phyloP scores from a whole-genome alignment of 306 rosid genomes.

The Trichosanthes cucumerina region DNA sequence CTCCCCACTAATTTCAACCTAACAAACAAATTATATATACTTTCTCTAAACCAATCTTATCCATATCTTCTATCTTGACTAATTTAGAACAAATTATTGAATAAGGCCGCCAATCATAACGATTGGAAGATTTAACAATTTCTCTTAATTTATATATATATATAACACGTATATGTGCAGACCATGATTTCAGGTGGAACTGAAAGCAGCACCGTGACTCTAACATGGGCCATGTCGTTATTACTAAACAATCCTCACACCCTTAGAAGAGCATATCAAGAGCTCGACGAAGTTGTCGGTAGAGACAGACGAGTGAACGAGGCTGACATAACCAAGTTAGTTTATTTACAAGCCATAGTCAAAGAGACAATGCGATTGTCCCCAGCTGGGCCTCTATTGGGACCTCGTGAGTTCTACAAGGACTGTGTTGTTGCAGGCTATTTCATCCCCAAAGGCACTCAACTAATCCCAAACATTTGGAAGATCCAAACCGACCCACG shows the following conservation, averaged over 20 bases:
- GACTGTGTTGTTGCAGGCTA: slow-evolving; percentile 43
- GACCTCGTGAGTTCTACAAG: slow-evolving; percentile 22
- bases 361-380: slow-evolving; percentile 47
- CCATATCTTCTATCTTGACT: no score
- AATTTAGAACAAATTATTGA: no score
- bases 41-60: no score
- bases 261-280: slow-evolving; percentile 8
- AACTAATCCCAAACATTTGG: slow-evolving; percentile 25
- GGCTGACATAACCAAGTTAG: slow-evolving; percentile 21
- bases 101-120: no score
- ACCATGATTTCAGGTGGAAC: slow-evolving; percentile 14
- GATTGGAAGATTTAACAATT: no score
- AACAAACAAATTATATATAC: no score
- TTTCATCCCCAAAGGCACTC: slow-evolving; percentile 27
- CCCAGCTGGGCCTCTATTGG: slow-evolving; percentile 28
- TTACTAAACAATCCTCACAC: slow-evolving; percentile 11
- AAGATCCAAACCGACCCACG: slow-evolving; percentile 33
- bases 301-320: slow-evolving; percentile 2
- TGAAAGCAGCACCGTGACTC: slow-evolving; percentile 14
- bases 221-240: slow-evolving; percentile 16
- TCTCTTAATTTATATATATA: no score
- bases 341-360: slow-evolving; percentile 32
- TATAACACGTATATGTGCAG: neutral
- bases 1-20: no score
- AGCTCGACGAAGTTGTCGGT: slow-evolving; percentile 18